phyloP scores from a whole-genome alignment of 2,329 filamentous ascomycete species.

The Pseudogymnoascus sp. region DNA sequence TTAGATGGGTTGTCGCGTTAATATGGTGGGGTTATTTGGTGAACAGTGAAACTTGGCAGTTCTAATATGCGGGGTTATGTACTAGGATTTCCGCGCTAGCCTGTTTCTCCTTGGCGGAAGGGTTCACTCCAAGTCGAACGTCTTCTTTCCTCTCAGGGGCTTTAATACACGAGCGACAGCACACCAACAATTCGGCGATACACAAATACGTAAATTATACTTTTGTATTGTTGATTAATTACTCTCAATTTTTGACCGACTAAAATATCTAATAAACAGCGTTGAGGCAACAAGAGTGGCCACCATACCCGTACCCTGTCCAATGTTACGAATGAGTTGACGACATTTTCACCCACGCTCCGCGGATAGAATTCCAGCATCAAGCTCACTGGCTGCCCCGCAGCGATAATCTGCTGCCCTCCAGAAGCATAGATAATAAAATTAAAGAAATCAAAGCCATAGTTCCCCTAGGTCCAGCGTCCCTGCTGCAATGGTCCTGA shows the following conservation, averaged over 20 bases:
- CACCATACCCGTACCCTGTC: not conserved
- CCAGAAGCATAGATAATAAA: not conserved
- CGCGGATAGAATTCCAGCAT: not conserved
- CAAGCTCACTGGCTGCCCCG: not conserved
- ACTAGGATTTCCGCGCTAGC: not conserved
- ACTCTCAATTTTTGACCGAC: not conserved
- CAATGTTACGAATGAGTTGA: not conserved
- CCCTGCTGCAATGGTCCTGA: not conserved
- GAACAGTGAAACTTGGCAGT: not conserved
- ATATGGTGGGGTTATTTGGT: not conserved
- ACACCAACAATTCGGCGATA: no score
- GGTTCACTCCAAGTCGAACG: no score
- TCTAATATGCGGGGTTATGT: not conserved
- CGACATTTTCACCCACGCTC: not conserved
- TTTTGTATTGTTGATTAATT: not conserved
- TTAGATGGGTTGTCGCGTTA: not conserved
- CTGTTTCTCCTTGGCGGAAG: not conserved
- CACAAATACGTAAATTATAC: not conserved
- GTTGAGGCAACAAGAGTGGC: constrained; percentile 2
- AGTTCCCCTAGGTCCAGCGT: not conserved
- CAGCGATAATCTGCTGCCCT: not conserved
- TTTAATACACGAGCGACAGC: not conserved
- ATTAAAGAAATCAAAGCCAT: not conserved
- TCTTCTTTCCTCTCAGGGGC: no score
- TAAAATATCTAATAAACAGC: not conserved